Conservation (phyloP, 768 basidiomycete genomes). For the Clavulina sp. region DNA sequence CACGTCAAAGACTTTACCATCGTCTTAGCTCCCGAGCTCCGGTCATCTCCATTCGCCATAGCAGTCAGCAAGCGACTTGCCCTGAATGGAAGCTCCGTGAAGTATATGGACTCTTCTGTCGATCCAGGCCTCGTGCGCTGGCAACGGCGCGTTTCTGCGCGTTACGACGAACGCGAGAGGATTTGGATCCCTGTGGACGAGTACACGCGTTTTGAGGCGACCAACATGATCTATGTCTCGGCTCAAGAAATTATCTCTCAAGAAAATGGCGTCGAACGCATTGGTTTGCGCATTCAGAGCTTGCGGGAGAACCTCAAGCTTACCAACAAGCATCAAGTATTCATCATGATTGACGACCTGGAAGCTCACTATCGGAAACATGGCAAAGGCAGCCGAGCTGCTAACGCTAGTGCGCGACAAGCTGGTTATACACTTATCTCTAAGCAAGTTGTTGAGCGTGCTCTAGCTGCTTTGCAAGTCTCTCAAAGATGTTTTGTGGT, state of each 20-base stretch:
- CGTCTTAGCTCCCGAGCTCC: background rate
- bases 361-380: background rate
- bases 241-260: background rate
- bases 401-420: background rate
- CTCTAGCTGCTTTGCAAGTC: conserved; percentile 3
- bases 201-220: background rate
- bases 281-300: background rate
- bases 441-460: background rate
- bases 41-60: background rate
- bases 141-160: background rate
- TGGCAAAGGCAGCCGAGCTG: background rate
- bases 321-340: background rate
- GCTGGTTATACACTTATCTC: background rate
- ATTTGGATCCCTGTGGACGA: conserved; percentile 3
- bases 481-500: conserved; percentile 3
- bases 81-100: background rate
- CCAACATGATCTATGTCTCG: background rate
- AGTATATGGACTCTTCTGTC: background rate
- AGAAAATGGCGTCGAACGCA: background rate
- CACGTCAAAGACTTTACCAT: background rate
- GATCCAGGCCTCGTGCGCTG: background rate
- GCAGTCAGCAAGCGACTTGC: background rate
- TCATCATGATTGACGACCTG: conserved; percentile 4
- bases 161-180: background rate
- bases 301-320: background rate